These are phyloP conservation scores for Fusarium scirpi DNA, from an alignment of 2,329 filamentous ascomycete genomes.

Conservation along the genomic window DNA sequence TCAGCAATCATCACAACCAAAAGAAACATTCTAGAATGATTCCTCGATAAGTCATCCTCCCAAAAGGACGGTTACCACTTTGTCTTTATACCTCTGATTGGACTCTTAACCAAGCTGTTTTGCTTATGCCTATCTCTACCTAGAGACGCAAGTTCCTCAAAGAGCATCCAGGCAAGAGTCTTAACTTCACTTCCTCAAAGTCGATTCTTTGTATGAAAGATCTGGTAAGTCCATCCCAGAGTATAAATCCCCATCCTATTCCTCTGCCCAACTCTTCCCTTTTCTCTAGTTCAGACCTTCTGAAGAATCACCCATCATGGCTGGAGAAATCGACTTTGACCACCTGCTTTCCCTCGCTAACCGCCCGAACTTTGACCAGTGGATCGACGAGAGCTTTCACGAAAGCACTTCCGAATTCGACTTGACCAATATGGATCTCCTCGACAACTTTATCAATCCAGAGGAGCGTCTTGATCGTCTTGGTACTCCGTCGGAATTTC, in stretches of 20 bases:
- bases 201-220: background rate
- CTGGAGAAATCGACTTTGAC: background rate
- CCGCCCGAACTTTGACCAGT: background rate
- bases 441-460: background rate
- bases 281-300: background rate
- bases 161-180: background rate
- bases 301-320: background rate
- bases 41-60: background rate
- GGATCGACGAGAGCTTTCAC: conserved; percentile 2
- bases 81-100: background rate
- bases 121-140: background rate
- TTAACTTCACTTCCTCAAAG: conserved; percentile 2
- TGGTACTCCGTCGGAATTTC: background rate
- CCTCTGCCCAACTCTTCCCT: background rate
- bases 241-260: background rate
- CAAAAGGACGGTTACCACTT: background rate
- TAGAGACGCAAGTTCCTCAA: background rate
- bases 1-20: background rate
- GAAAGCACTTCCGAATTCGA: background rate
- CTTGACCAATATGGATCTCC: background rate
- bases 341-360: background rate
- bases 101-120: conserved; percentile 16
- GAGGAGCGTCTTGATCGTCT: background rate
- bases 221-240: background rate
- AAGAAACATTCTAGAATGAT: background rate